phyloP scores from a whole-genome alignment of 345 rosid genomes.

The Mangifera indica region DNA sequence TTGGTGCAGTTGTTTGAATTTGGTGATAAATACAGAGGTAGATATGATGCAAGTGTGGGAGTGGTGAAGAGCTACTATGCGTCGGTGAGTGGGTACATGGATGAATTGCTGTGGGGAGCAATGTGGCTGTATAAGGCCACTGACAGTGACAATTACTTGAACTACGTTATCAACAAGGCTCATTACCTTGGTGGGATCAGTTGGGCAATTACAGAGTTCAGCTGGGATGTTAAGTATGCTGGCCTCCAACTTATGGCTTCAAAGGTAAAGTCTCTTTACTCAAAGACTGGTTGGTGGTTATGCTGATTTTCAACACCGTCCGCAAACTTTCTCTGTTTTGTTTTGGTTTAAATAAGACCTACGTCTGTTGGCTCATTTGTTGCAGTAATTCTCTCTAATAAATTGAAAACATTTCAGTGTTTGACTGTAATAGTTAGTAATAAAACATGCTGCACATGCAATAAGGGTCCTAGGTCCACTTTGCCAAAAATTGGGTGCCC shows the following conservation, averaged over 20 bases:
- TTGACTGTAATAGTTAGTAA: not conserved
- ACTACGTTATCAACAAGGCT: conserved; percentile 61
- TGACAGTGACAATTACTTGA: conserved; percentile 57
- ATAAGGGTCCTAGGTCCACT: not conserved
- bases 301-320: not conserved
- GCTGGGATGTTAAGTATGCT: conserved; percentile 98
- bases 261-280: conserved; percentile 42
- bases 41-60: conserved; percentile 66
- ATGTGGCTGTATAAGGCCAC: conserved; percentile 94
- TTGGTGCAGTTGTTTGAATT: conserved; percentile 74
- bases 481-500: not conserved
- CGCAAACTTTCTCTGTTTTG: not conserved
- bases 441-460: conserved; percentile 9
- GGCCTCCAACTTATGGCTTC: conserved; percentile 80
- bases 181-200: conserved; percentile 67
- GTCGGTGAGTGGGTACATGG: conserved; percentile 94
- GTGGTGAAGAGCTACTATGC: conserved; percentile 83
- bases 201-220: conserved; percentile 93
- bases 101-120: conserved; percentile 95
- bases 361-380: conserved; percentile 4
- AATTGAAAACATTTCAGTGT: not conserved
- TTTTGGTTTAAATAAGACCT: conserved; percentile 19
- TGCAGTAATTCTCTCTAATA: conserved; percentile 1
- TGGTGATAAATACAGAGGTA: conserved; percentile 75
- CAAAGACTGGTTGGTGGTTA: not conserved